phyloP scores from a whole-genome alignment of 768 basidiomycete genomes.

The Lactarius quietus region DNA sequence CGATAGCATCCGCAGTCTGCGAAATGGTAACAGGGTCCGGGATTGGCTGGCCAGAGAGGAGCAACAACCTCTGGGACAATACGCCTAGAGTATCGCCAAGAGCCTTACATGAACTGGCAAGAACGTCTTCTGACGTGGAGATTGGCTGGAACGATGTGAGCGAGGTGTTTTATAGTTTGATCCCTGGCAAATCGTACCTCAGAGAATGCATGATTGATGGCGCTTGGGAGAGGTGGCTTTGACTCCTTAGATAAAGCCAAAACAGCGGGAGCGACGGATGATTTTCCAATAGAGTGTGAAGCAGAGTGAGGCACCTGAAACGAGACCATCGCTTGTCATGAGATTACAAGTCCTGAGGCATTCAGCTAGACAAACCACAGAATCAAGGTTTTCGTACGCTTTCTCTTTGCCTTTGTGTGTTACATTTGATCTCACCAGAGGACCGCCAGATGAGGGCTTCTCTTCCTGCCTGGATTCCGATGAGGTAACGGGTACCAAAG shows the following conservation, averaged over 20 bases:
- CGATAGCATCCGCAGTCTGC: constrained; percentile 26
- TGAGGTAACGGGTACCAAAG: constrained; percentile 8
- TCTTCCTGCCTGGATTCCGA: constrained; percentile 6
- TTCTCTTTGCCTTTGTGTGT: constrained; percentile 16
- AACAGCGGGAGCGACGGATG: not conserved
- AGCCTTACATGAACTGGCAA: constrained; percentile 11
- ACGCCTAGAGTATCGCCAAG: constrained; percentile 14
- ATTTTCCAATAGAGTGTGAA: constrained; percentile 1
- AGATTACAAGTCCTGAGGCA: not conserved
- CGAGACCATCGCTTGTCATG: not conserved
- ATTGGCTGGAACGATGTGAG: not conserved
- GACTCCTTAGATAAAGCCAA: not conserved
- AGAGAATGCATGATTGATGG: not conserved
- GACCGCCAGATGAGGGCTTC: not conserved
- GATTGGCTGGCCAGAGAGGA: constrained; percentile 15
- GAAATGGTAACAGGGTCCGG: constrained; percentile 20
- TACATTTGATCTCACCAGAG: not conserved
- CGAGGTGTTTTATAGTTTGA: not conserved
- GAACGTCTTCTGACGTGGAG: constrained; percentile 3
- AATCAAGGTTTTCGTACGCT: not conserved
- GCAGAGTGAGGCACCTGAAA: constrained; percentile 2
- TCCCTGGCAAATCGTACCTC: constrained; percentile 3
- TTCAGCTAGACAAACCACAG: constrained; percentile 4
- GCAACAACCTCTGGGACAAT: constrained; percentile 20
- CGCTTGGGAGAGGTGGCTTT: not conserved